Base-by-base conservation (phyloP, 2,329 filamentous ascomycete species). In the Cladosporium colombiae region DNA sequence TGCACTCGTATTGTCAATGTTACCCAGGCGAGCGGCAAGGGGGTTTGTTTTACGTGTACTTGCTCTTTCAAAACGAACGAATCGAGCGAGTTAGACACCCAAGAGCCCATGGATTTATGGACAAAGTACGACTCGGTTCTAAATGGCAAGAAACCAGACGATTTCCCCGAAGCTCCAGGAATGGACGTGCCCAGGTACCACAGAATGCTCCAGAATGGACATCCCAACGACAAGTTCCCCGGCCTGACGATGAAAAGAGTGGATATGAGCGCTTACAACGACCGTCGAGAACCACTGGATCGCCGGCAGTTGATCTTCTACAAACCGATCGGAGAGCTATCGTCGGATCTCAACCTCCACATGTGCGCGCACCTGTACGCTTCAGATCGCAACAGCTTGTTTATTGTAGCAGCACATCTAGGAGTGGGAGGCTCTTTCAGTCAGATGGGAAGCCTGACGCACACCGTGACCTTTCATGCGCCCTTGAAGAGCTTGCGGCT, bases 321-420 rank as follows among this genome's bases (percentile, higher is more conserved):
- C 69, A 75, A 78, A 3, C 72, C 82, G 0, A 77, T 81, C 27
- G 82, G 81, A 16, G 67, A 71, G 2, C 68, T 78, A 44, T 71
- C 76, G 5, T 33, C 71, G 66, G 73, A 79, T 66, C 75, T 83
- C 35, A 87, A 87, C 68, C 73, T 87, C 21, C 85, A 87, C 68
- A 81, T 84, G 0, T 85, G 83, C 69, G 84, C 84, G 3, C 85
- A 88, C 72, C 76, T 86, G 52, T 87, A 86, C 70, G 82, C 84
- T 0, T 84, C 82, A 37, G 85, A 87, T 69, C 80, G 82, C 27
- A 87, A 87, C 65, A 83, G 82, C 21, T 74, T 86, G 14, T 82
- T 83, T 72, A 74, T 85, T 53, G 79, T 86, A 2, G 78, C 82
- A 2, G 83, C 83, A 25, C 81, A 84, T 18, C 72, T 83, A n/a